These are phyloP conservation scores for Pythium sp. DNA, from an alignment of 352 stramenopile species.

Conservation along the genomic window DNA sequence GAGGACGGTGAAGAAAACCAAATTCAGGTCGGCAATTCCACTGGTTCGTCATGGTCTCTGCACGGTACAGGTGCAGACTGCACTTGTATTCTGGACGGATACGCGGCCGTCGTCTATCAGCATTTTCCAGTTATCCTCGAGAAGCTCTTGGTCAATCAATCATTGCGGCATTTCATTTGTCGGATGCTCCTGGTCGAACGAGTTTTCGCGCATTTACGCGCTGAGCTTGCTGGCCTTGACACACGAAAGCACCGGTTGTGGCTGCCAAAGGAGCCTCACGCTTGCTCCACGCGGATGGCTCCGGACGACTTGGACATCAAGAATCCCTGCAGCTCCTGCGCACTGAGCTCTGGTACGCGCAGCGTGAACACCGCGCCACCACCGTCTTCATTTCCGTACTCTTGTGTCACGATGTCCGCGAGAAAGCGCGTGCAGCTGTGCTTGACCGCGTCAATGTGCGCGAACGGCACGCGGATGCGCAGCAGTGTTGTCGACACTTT, in stretches of 20 bases:
- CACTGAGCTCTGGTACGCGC: constrained; percentile 34
- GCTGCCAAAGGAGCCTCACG: background rate
- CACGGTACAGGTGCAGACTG: no score
- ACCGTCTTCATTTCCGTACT: constrained; percentile 16
- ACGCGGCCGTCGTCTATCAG: background rate
- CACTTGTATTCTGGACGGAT: background rate
- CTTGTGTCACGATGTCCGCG: constrained; percentile 42
- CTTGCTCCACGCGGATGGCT: constrained; percentile 16
- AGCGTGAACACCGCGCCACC: constrained; percentile 39
- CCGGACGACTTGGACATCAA: constrained; percentile 50
- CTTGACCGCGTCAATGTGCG: constrained; percentile 46
- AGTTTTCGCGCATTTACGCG: background rate
- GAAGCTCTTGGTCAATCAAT: background rate
- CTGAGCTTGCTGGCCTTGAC: background rate
- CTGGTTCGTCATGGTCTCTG: background rate
- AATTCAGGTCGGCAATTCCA: background rate
- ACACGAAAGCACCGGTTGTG: background rate
- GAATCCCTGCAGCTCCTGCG: constrained; percentile 31
- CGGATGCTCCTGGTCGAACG: background rate
- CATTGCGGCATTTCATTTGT: background rate
- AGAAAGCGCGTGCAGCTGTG: constrained; percentile 39
- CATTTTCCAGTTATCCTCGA: background rate
- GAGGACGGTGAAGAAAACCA: background rate
- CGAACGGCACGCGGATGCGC: constrained; percentile 28
- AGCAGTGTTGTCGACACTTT: constrained; percentile 44